Conservation (phyloP, 768 basidiomycete genomes). For the Tephrocybe sp. region DNA sequence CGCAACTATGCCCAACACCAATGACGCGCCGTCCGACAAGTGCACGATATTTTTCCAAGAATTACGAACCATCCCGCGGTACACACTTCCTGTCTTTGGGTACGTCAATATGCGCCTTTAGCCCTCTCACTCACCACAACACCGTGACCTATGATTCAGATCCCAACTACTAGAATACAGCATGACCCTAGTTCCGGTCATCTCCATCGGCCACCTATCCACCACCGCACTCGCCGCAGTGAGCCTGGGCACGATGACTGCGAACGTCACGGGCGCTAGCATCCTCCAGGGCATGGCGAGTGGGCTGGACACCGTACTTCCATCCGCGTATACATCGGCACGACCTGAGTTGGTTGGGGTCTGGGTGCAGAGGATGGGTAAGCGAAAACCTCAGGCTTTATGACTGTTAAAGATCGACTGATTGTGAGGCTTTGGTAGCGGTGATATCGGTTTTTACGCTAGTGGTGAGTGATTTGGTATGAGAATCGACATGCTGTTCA, state of each 20-base stretch:
- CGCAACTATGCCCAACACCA: no score
- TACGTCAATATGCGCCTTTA: neutral
- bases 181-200: constrained; percentile 75
- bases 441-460: constrained; percentile 56
- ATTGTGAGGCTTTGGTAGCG: constrained; percentile 29
- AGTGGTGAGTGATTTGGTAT: constrained; percentile 41
- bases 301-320: constrained; percentile 88
- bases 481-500: neutral
- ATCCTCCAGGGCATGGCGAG: constrained; percentile 79
- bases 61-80: neutral
- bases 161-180: constrained; percentile 83
- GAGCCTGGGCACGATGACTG: constrained; percentile 69
- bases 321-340: constrained; percentile 91
- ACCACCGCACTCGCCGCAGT: constrained; percentile 85
- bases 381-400: no score
- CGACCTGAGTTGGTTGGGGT: constrained; percentile 84
- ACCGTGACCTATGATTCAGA: constrained; percentile 40
- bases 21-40: neutral
- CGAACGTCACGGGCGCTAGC: constrained; percentile 67
- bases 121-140: neutral
- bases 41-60: constrained; percentile 2
- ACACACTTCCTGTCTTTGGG: constrained; percentile 2
- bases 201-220: constrained; percentile 87
- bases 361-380: constrained; percentile 86
- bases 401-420: no score